These are phyloP conservation scores for Russula griseocarnosa DNA, from an alignment of 768 basidiomycete genomes.

Conservation along the genomic window DNA sequence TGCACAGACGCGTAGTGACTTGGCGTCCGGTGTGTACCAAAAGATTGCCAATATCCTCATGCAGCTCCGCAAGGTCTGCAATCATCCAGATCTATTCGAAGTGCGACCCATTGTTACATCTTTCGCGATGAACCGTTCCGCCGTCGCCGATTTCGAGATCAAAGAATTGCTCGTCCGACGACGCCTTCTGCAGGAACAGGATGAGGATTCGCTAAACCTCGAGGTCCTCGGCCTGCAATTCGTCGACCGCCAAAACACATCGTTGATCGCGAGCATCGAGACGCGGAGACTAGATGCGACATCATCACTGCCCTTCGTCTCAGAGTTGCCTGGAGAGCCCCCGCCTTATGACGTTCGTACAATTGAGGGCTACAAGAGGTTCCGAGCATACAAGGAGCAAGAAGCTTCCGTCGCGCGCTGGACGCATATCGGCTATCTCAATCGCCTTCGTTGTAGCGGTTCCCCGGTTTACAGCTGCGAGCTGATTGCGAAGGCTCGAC, in stretches of 20 bases:
- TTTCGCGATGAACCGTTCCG: constrained; percentile 71
- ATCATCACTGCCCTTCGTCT: constrained; percentile 47
- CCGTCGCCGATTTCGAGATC: constrained; percentile 75
- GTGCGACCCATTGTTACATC: constrained; percentile 79
- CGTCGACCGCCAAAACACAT: constrained; percentile 49
- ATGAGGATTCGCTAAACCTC: constrained; percentile 56
- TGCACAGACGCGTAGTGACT: constrained; percentile 73
- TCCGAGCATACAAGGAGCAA: constrained; percentile 44
- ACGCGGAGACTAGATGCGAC: constrained; percentile 59
- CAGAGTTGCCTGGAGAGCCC: constrained; percentile 54
- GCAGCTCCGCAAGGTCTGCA: constrained; percentile 97
- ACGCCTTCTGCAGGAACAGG: constrained; percentile 52
- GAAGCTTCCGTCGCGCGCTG: constrained; percentile 55
- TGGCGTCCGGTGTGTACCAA: constrained; percentile 82
- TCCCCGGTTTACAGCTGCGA: constrained; percentile 38
- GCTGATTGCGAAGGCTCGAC: constrained; percentile 38
- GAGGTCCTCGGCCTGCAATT: constrained; percentile 63
- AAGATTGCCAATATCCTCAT: constrained; percentile 93
- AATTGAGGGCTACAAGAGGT: constrained; percentile 62
- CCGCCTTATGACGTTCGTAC: constrained; percentile 75
- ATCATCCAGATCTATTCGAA: constrained; percentile 90
- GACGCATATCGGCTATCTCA: constrained; percentile 69
- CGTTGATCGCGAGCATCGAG: constrained; percentile 51
- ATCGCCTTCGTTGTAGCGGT: constrained; percentile 59
- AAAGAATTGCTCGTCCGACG: constrained; percentile 84